Conservation (phyloP, 208 protist genomes). For the Crithidia fasciculata region DNA sequence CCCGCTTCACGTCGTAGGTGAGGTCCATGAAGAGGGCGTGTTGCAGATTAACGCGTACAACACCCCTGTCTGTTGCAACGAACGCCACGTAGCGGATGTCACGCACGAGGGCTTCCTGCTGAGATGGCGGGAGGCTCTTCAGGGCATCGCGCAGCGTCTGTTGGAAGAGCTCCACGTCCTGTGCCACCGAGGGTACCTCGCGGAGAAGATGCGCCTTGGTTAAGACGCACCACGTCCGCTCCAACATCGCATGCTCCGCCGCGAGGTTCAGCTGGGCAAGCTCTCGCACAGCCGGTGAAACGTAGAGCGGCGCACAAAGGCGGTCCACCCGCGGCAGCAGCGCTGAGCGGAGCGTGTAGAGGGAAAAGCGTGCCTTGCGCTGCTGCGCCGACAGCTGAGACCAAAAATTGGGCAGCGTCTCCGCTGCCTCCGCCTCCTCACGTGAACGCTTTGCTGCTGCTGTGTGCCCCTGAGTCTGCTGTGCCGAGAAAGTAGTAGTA, state of each 20-base stretch:
- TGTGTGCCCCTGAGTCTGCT: background rate
- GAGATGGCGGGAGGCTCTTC: constrained; percentile 6
- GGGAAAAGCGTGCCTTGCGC: constrained; percentile 47
- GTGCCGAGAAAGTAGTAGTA: background rate
- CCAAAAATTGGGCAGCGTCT: constrained; percentile 9
- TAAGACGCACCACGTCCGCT: constrained; percentile 48
- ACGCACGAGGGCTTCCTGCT: constrained; percentile 8
- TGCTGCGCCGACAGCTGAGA: constrained; percentile 29
- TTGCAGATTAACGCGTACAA: constrained; percentile 63
- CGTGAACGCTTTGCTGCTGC: background rate
- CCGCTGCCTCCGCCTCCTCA: background rate
- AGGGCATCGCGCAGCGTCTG: constrained; percentile 22
- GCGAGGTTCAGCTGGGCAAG: constrained; percentile 53
- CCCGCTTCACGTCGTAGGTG: constrained; percentile 54
- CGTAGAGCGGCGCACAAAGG: constrained; percentile 32
- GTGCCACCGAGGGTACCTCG: constrained; percentile 49
- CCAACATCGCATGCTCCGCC: constrained; percentile 67
- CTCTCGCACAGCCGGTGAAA: constrained; percentile 62
- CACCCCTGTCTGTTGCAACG: constrained; percentile 32
- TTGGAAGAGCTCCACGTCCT: constrained; percentile 18
- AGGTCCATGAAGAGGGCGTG: constrained; percentile 63
- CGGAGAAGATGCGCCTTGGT: constrained; percentile 67
- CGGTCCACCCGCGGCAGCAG: constrained; percentile 50
- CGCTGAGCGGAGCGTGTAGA: constrained; percentile 64
- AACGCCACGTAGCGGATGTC: constrained; percentile 28